phyloP scores from a whole-genome alignment of 2,329 filamentous ascomycete species.

The Pezicula radicicola region DNA sequence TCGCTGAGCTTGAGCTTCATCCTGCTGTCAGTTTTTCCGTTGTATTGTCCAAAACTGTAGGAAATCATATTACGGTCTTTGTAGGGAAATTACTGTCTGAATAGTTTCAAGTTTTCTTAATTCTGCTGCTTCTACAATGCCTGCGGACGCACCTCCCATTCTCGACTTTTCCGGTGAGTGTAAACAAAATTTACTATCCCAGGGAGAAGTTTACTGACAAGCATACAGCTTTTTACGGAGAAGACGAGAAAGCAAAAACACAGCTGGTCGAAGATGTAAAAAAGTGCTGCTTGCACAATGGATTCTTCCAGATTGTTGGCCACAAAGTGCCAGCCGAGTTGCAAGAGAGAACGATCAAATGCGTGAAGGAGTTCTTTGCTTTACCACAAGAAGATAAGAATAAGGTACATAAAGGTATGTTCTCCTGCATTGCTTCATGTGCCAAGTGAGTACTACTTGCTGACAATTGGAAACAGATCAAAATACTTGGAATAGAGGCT shows the following conservation, averaged over 20 bases:
- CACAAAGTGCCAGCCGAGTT: conserved; percentile 38
- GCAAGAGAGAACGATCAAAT: conserved; percentile 36
- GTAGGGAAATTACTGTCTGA: no score
- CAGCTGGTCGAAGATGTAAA: conserved; percentile 35
- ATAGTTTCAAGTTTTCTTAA: background rate
- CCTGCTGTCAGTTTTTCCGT: no score
- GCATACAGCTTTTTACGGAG: conserved; percentile 24
- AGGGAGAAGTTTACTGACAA: background rate
- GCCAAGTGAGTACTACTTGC: conserved; percentile 7
- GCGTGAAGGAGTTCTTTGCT: conserved; percentile 40
- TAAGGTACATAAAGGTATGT: conserved; percentile 31
- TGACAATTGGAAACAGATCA: conserved; percentile 24
- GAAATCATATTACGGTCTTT: no score
- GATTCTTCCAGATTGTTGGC: conserved; percentile 49
- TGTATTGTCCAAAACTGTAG: no score
- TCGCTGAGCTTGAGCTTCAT: no score
- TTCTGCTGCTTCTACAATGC: background rate
- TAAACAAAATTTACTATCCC: background rate
- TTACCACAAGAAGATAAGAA: conserved; percentile 42
- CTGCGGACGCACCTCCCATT: conserved; percentile 25
- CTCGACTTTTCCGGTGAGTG: conserved; percentile 28
- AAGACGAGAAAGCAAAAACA: conserved; percentile 25
- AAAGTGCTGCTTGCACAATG: conserved; percentile 38
- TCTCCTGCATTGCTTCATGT: background rate
- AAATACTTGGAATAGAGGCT: conserved; percentile 40